Evolutionary conservation across 768 basidiomycete genomes (phyloP), one percentile per base, ranked within the genome.

Genomic region (Dentipellis fragilis): DNA sequence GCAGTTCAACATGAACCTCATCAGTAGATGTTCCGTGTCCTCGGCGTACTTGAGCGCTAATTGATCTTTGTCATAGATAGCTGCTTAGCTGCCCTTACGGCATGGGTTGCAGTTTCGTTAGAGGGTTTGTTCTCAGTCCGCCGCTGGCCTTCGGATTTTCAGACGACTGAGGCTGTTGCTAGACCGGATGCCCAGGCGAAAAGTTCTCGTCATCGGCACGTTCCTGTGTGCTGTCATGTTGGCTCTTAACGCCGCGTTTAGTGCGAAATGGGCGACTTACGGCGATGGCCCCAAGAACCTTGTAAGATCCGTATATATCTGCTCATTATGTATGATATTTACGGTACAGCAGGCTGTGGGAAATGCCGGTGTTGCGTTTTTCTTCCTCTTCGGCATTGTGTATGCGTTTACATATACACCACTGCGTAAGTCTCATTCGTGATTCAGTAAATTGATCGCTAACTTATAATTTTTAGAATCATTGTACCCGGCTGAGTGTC

Each of bases 1-100:
- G 52, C 52, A 53, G 19, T 53, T 53, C 40, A 53, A 53, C 39
- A 53, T 53, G 52, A 53, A 53, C 36, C 52, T 53, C 39, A 53
- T 53, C 39, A 37, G 52, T 51, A 22, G 6, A 35, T 4, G 1
- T n/a, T 8, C 17, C n/a, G 2, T 29, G 5, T 14, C 17, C 29
- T 3, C 21, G 17, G 11, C 48, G 3, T 11, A 19, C 14, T 29
- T 22, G 11, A 16, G 22, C 48, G 1, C 22, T 11, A 14, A 23
- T 16, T 22, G 3, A 10, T 6, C 7, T 2, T 23, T 23, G 22
- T 9, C 4, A 14, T 36, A 51, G 51, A 35, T 7, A 42, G 34
- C 21, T 53, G 52, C 36, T 10, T 22, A 3, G 21, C 34, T 16
- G 52, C 38, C 21, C 10, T 40, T n/a, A 45, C 23, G 10, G 38